These are phyloP conservation scores for Marchantia polymorpha DNA, from an alignment of 225 moss, liverwort and hornwort genomes.

Conservation along the genomic window DNA sequence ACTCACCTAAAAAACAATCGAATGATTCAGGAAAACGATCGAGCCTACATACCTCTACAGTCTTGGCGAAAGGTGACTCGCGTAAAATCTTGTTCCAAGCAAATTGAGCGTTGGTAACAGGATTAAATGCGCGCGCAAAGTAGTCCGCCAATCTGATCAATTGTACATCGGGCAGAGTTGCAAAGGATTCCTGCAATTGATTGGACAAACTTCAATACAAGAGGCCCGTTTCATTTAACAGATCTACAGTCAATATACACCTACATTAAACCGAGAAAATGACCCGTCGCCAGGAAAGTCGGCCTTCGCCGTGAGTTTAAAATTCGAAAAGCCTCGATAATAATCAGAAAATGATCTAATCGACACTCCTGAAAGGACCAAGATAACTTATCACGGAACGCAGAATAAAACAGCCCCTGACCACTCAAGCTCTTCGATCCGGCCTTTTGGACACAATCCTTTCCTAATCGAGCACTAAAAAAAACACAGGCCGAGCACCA, in stretches of 20 bases:
- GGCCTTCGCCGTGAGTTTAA: not conserved
- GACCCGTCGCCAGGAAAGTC: not conserved
- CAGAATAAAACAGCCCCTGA: not conserved
- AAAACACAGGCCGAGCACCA: not conserved
- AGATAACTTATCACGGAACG: not conserved
- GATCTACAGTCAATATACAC: not conserved
- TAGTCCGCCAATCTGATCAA: conserved; percentile 90
- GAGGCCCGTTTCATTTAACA: not conserved
- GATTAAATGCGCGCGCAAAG: conserved; percentile 69
- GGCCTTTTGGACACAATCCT: not conserved
- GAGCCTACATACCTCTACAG: conserved; percentile 58
- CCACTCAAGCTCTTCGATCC: not conserved
- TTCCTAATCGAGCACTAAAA: not conserved
- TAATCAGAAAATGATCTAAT: no score
- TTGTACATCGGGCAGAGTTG: conserved; percentile 72
- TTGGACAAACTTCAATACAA: not conserved
- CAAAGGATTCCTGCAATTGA: conserved; percentile 71
- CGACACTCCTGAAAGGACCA: not conserved
- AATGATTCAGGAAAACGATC: not conserved
- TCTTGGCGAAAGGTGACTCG: conserved; percentile 65
- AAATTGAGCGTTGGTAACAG: conserved; percentile 76
- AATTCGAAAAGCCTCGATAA: not conserved
- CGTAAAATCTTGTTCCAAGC: conserved; percentile 88
- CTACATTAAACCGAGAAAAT: not conserved
- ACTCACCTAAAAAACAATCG: not conserved